These are phyloP conservation scores for Barnettozyma populi DNA, from an alignment of 805 yeast genomes.

Conservation along the genomic window DNA sequence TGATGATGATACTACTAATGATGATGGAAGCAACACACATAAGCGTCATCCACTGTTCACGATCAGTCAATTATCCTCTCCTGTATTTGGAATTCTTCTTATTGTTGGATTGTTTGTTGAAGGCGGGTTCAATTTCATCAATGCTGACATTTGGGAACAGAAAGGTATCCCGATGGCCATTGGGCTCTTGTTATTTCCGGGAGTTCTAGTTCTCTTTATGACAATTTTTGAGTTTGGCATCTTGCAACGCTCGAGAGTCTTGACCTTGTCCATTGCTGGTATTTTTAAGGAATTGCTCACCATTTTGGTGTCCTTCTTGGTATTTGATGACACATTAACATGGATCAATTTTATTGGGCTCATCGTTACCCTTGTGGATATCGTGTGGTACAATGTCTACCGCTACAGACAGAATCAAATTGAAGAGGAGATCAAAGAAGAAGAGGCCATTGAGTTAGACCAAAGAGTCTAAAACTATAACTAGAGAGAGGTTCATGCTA, in stretches of 20 bases:
- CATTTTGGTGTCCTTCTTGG: slow-evolving; percentile 56
- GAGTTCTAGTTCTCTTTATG: slow-evolving; percentile 82
- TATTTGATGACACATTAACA: slow-evolving; percentile 71
- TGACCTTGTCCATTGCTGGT: slow-evolving; percentile 87
- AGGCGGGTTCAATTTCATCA: slow-evolving; percentile 49
- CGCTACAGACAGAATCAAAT: slow-evolving; percentile 32
- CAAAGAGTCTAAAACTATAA: neutral
- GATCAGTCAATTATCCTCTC: slow-evolving; percentile 78
- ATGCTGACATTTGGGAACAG: slow-evolving; percentile 59
- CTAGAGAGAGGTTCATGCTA: neutral
- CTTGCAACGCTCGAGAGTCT: slow-evolving; percentile 72
- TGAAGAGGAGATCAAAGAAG: neutral
- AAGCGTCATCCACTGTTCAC: slow-evolving; percentile 73
- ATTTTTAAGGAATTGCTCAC: slow-evolving; percentile 90
- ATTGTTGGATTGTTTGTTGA: slow-evolving; percentile 63
- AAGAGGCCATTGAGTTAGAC: slow-evolving; percentile 2
- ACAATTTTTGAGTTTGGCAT: slow-evolving; percentile 83
- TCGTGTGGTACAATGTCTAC: slow-evolving; percentile 75
- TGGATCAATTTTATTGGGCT: slow-evolving; percentile 69
- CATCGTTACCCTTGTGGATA: slow-evolving; percentile 67
- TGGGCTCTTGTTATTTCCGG: slow-evolving; percentile 67
- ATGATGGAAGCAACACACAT: slow-evolving; percentile 5
- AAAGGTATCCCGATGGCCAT: slow-evolving; percentile 54
- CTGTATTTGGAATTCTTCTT: slow-evolving; percentile 64
- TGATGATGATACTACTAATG: too few relatives aligned